A percentile compares a stretch with the other conserved stretches of the same genome.
These are phyloP conservation scores for Claviceps cyperi DNA, from an alignment of 2,329 filamentous ascomycete genomes.

Conservation along the genomic window DNA sequence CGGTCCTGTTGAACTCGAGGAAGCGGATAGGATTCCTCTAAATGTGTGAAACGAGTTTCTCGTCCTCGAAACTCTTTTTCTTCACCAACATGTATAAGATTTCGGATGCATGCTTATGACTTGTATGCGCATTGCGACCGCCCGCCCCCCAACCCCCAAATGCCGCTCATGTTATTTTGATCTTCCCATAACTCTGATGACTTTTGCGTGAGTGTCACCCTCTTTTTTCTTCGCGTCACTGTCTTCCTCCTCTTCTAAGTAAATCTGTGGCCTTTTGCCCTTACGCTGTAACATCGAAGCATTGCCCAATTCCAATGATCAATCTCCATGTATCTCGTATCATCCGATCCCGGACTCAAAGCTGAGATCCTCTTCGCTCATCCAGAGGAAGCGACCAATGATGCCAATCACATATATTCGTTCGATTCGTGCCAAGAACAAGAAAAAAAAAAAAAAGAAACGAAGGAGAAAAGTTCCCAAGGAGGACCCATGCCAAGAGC, in stretches of 20 bases:
- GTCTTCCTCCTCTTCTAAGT: too few relatives aligned
- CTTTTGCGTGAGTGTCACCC: background rate
- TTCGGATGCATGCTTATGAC: background rate
- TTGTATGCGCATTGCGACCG: background rate
- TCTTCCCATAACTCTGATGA: too few relatives aligned
- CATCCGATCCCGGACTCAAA: too few relatives aligned
- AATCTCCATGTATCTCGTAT: background rate
- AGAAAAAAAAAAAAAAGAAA: too few relatives aligned
- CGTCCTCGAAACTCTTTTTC: background rate
- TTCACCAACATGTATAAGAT: background rate
- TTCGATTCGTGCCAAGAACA: too few relatives aligned
- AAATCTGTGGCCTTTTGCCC: background rate
- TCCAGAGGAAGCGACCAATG: too few relatives aligned
- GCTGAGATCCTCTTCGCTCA: too few relatives aligned
- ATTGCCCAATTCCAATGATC: background rate
- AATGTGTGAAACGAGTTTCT: constrained; percentile 20
- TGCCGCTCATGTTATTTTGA: background rate
- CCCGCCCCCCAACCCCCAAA: too few relatives aligned
- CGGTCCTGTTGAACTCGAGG: constrained; percentile 14
- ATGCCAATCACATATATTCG: too few relatives aligned
- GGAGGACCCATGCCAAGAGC: too few relatives aligned
- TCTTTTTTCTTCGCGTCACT: background rate
- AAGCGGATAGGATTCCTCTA: constrained; percentile 13
- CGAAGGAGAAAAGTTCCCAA: too few relatives aligned
- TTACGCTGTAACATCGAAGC: background rate